Evolutionary conservation across 768 basidiomycete genomes (phyloP).

Genomic region (Kwoniella pini): DNA sequence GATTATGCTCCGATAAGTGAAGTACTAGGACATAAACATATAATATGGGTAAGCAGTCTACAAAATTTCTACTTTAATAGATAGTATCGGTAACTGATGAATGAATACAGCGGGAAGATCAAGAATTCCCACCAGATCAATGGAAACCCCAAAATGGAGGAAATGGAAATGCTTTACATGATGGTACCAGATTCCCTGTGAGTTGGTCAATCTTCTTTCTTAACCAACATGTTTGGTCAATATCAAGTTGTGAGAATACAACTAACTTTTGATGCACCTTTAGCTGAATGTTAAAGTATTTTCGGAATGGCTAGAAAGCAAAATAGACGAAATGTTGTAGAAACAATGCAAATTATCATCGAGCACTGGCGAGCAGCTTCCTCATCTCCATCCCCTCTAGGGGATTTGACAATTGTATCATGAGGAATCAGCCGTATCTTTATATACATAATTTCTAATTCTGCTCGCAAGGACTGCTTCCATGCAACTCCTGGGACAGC

Average conservation of each 20-base stretch:
- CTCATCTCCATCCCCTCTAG: too few relatives aligned
- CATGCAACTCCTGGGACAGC: too few relatives aligned
- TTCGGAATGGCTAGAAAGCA: not conserved
- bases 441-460: too few relatives aligned
- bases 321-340: not conserved
- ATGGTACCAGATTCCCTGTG: slow-evolving; percentile 3
- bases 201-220: not conserved
- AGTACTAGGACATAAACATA: slow-evolving; percentile 5
- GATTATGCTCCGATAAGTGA: slow-evolving; percentile 6
- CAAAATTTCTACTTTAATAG: not conserved
- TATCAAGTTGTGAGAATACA: not conserved
- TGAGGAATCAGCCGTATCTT: too few relatives aligned
- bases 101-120: not conserved
- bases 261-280: not conserved
- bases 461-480: too few relatives aligned
- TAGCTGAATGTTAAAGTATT: not conserved
- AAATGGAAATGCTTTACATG: not conserved
- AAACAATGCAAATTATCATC: too few relatives aligned
- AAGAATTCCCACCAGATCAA: not conserved
- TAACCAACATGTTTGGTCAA: not conserved
- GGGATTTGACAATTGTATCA: too few relatives aligned
- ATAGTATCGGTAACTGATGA: not conserved
- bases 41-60: slow-evolving; percentile 4
- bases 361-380: too few relatives aligned
- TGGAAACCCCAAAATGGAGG: slow-evolving; percentile 7